Evolutionary conservation across 108 stramenopile genomes (phyloP), one percentile per base, ranked within the genome.

Genomic region (Cyclotella cryptica): DNA sequence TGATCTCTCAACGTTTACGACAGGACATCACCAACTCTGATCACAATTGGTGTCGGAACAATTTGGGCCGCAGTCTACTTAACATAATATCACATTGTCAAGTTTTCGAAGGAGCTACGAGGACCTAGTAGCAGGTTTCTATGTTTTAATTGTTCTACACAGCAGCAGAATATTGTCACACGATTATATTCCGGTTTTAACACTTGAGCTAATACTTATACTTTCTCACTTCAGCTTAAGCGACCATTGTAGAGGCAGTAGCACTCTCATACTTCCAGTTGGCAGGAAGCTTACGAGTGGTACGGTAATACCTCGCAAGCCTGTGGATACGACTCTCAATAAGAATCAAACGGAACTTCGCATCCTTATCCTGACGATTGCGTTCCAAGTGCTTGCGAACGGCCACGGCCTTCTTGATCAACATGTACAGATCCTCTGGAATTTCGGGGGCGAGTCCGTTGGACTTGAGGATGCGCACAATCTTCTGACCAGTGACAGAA

Each of bases 381-480:
- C 95, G 88, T 85, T 99, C 98, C 77, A 99, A 89, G 87, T 99
- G 99, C 97, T 99, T 99, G 78, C 99, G 97, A 42, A 99, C 98
- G 66, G 96, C 90, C 68, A 99, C 99, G 51, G 99, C 99, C 96
- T 99, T 99, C 96, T 99, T 99, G 96, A 99, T 99, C 51, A 99
- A 89, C 97, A 98, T 98, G 96, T 99, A 99, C 63, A 99, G 86
- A 87, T 99, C 99, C 93, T 99, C 99, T 10, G 99, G 99, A 83
- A 99, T 96, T 83, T 99, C 99, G 27, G 99, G 98, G 64, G 99
- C 98, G 46, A 99, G 96, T 71, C 98, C 98, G 78, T 97, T 91
- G 76, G 96, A 95, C 94, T 99, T 99, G 78, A 99, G 96, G 81
- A 99, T 90, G 60, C 99, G 98, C 40, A 99, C 93, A 90, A 99